Evolutionary conservation across 495 filamentous ascomycete genomes (phyloP), one percentile per base, ranked within the genome.

Genomic region (Lophiostoma macrostomum): DNA sequence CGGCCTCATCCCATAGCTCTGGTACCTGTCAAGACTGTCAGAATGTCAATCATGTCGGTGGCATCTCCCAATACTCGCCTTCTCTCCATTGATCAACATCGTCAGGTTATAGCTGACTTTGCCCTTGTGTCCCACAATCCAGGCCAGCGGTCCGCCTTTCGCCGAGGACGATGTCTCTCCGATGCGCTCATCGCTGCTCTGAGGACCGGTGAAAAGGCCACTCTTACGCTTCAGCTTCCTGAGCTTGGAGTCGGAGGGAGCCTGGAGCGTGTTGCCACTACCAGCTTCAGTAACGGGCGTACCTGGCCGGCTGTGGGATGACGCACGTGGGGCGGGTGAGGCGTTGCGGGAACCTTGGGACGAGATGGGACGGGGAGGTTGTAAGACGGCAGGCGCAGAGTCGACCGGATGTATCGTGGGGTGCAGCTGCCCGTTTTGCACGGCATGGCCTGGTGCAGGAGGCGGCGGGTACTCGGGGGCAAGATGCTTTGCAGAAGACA

Each of bases 1-100:
- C 89, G 34, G 75, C 64, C 29, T 93, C 86, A 58, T 90, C 84
- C 94, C 94, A 97, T 24, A 98, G 68, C 70, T 97, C 94, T 0
- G 82, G 75, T 10, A 95, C 79, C 86, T 91, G 53, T 3, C 23
- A 10, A 12, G 2, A 13, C 23, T 6, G 24, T 48, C 16, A 53
- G 56, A 29, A 36, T 31, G 16, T 43, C 24, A 6, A 6, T 19
- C n/a, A 18, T 2, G 10, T 14, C 7, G 16, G 13, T 11, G 5
- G 27, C 3, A 13, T 12, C 8, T 41, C 5, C 5, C 1, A 2
- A 20, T 1, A 24, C 51, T 30, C 52, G 60, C 60, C 56, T 60
- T 59, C 31, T 64, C 56, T 5, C 47, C 60, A 23, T 53, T 53
- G 16, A 64, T 19, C 28, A 64, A 38, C 28, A 64, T 37, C 1